Conservation (phyloP, 495 filamentous ascomycete genomes). For the Hypoxylon rickii region DNA sequence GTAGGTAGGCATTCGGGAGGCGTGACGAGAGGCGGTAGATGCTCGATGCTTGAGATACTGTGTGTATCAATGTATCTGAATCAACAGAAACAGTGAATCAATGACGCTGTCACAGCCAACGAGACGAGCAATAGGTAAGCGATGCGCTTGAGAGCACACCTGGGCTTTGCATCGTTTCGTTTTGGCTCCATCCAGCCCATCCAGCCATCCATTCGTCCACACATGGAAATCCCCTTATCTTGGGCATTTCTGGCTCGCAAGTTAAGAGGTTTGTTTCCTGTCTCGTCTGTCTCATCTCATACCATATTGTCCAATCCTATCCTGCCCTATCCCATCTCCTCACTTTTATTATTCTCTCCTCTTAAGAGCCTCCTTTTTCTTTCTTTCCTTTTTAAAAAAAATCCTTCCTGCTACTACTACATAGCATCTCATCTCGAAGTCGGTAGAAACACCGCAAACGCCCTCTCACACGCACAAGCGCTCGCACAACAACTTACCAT, state of each 20-base stretch:
- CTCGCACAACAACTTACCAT: too few species aligned
- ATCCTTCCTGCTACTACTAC: neutral
- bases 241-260: too few species aligned
- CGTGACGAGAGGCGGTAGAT: too few species aligned
- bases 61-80: too few species aligned
- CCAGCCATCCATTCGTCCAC: neutral
- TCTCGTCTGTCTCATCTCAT: neutral
- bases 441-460: too few species aligned
- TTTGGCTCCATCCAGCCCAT: neutral
- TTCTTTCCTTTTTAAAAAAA: too few species aligned
- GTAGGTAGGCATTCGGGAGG: too few species aligned
- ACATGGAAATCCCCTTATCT: too few species aligned
- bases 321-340: neutral
- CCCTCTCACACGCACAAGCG: too few species aligned
- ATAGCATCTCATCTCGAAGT: neutral
- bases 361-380: conserved; percentile 1
- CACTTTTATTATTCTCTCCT: neutral
- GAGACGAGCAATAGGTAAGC: neutral
- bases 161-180: too few species aligned
- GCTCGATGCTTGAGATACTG: neutral
- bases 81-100: neutral
- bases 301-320: neutral
- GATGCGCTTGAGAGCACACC: too few species aligned
- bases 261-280: conserved; percentile 1
- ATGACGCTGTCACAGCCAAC: neutral